Evolutionary conservation across 805 yeast species (phyloP), one percentile per base, ranked within the genome.

Genomic region (Yamadazyma scolyti): DNA sequence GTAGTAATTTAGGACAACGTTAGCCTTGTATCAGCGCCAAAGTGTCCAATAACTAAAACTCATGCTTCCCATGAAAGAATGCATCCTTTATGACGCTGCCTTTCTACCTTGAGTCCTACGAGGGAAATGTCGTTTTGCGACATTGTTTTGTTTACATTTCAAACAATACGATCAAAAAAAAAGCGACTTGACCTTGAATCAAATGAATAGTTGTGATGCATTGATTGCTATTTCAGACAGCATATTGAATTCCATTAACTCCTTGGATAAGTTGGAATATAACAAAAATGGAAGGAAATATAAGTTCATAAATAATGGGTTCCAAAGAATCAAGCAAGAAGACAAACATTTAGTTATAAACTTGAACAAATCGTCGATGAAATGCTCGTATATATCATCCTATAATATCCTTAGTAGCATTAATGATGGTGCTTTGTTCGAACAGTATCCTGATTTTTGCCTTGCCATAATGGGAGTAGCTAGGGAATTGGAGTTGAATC

Each of bases 401-500:
- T 73, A 65, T 46, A 46, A 46, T 23, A 71, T 74, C 23, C 51
- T 73, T 20, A 40, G 43, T 27, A 49, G 47, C 18, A 60, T 65
- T 17, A 46, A 48, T 29, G 44, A 46, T n/a, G 75, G 73, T 1
- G 46, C 44, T 4, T 48, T 73, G 4, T 36, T 72, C 7, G 22
- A 43, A 5, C 43, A 54, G 7, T 61, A 44, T 34, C 61, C 59
- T 2, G 68, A 68, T 27, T 56, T 74, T 19, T 72, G 77, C 38
- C 54, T 71, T 13, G 47, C 67, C 7, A 67, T 74, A 6, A 54
- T 74, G 7, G 75, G 75, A 15, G 67, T 70, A 1, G 75, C 80
- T 6, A 48, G 70, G 27, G 67, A 67, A 31, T 54, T 74, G 24
- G 80, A 74, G 42, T 37, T 50, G 16, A 65, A 71, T 33, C 51